Evolutionary conservation across 345 rosid species (phyloP), one percentile per base, ranked within the genome.

Genomic region (Corymbia maculata): DNA sequence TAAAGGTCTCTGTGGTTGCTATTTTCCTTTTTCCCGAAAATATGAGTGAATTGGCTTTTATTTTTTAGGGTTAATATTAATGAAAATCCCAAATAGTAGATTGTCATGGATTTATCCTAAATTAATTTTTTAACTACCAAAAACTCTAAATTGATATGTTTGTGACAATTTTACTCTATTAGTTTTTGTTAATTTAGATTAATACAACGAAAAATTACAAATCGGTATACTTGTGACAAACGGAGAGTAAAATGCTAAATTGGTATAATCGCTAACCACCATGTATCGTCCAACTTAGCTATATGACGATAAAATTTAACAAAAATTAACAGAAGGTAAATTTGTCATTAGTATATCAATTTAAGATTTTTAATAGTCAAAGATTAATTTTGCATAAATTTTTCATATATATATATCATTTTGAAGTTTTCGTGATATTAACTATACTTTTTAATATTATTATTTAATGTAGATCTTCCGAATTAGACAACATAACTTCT

Each of bases 201-300:
- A 61, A 28, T 61, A 61, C 0, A 10, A 61, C 0, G 42, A 0
- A 61, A 61, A 61, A 61, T 61, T 15, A 61, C 7, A 61, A 5
- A 59, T 59, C 6, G 3, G 1, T 24, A 26, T 0, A 26, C 0
- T 0, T 0, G 0, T 10, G 7, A 59, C 1, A 59, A 59, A 61
- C 3, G 28, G 2, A 26, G 3, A 2, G 12, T 2, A 57, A 57
- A 57, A 8, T 0, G 6, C 13, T 1, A 55, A 22, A 55, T 21
- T 55, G 6, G 9, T 55, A 4, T 9, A 3, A 1, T 5, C 2
- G 12, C 11, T 2, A 59, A 59, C 0, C 4, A 0, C 28, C 0
- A 59, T 1, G 0, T 0, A 0, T 59, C 7, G 26, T 59, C 2
- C 0, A 59, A 26, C 0, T 59, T 28, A 26, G 0, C 0, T 26